Percentiles rank a stretch among this genome's conserved stretches.
These are phyloP conservation scores for Inosperma sp. DNA, from an alignment of 768 basidiomycete genomes.

Conservation along the genomic window DNA sequence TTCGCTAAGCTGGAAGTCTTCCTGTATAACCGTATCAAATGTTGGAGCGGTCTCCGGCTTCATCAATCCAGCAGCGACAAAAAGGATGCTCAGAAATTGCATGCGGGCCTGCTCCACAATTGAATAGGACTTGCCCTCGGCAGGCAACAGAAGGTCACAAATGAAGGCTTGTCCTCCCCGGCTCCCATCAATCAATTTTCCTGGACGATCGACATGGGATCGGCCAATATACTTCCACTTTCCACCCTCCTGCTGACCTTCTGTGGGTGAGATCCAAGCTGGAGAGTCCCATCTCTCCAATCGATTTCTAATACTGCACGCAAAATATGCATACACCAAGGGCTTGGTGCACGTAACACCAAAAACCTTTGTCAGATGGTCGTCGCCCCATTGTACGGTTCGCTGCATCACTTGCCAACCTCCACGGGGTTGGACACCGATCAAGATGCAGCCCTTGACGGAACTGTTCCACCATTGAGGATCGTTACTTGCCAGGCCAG, in stretches of 20 bases:
- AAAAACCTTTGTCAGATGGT: not conserved
- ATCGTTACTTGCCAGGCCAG: conserved; percentile 5
- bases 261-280: conserved; percentile 1
- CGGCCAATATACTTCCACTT: conserved; percentile 1
- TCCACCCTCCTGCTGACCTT: not conserved
- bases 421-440: conserved; percentile 5
- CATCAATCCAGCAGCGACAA: conserved; percentile 1
- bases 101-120: conserved; percentile 3
- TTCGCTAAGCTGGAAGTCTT: conserved; percentile 4
- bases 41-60: not conserved
- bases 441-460: not conserved
- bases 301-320: conserved; percentile 5
- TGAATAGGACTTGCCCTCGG: not conserved
- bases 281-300: conserved; percentile 4
- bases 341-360: conserved; percentile 4
- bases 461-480: conserved; percentile 6
- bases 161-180: conserved; percentile 6
- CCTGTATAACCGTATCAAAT: not conserved
- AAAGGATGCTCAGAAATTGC: not conserved
- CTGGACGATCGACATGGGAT: not conserved
- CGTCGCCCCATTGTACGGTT: conserved; percentile 5
- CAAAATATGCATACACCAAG: conserved; percentile 1
- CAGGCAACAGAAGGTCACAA: conserved; percentile 3
- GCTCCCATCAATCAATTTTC: conserved; percentile 1
- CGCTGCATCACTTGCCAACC: conserved; percentile 5